A percentile compares a stretch with the other conserved stretches of the same genome.
Evolutionary conservation across 2,329 filamentous ascomycete species (phyloP).

Genomic region (Raffaelea ambrosiae): DNA sequence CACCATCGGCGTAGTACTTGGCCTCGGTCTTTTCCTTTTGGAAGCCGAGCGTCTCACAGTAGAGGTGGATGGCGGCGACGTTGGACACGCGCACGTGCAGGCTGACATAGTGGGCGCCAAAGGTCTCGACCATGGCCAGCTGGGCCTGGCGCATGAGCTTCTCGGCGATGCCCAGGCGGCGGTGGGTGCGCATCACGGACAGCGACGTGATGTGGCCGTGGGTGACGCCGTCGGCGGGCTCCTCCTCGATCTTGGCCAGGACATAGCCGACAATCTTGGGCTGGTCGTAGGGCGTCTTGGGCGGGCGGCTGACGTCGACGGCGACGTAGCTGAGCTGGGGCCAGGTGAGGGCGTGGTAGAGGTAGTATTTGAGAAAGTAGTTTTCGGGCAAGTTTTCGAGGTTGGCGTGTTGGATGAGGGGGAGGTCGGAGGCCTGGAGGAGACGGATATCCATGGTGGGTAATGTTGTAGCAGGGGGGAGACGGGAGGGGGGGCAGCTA

Average conservation of each 20-base stretch:
- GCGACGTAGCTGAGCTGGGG: slow-evolving; percentile 95
- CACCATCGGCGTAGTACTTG: slow-evolving; percentile 95
- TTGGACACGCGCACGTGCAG: slow-evolving; percentile 95
- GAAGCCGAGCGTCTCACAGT: slow-evolving; percentile 88
- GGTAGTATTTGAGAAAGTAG: slow-evolving; percentile 99
- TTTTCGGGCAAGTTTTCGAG: slow-evolving; percentile 98
- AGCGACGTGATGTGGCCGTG: slow-evolving; percentile 96
- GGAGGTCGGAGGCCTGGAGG: slow-evolving; percentile 74
- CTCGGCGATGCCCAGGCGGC: slow-evolving; percentile 85
- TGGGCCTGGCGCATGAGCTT: slow-evolving; percentile 96
- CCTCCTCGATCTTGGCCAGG: slow-evolving; percentile 99
- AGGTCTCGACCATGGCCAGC: slow-evolving; percentile 94
- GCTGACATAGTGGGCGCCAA: slow-evolving; percentile 83
- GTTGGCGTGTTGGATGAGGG: slow-evolving; percentile 94
- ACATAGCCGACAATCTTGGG: slow-evolving; percentile 98
- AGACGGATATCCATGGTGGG: slow-evolving; percentile 86
- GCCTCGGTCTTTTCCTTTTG: slow-evolving; percentile 75
- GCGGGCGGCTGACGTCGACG: slow-evolving; percentile 77
- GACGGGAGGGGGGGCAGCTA: too few species aligned
- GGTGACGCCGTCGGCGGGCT: slow-evolving; percentile 79
- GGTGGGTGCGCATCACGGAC: slow-evolving; percentile 93
- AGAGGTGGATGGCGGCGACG: slow-evolving; percentile 80
- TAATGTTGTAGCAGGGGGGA: too few species aligned
- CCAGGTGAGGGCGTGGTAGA: slow-evolving; percentile 98
- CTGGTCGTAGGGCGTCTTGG: slow-evolving; percentile 73